These are phyloP conservation scores for Strobilomyces echinocephalus DNA, from an alignment of 768 basidiomycete genomes.

Conservation along the genomic window DNA sequence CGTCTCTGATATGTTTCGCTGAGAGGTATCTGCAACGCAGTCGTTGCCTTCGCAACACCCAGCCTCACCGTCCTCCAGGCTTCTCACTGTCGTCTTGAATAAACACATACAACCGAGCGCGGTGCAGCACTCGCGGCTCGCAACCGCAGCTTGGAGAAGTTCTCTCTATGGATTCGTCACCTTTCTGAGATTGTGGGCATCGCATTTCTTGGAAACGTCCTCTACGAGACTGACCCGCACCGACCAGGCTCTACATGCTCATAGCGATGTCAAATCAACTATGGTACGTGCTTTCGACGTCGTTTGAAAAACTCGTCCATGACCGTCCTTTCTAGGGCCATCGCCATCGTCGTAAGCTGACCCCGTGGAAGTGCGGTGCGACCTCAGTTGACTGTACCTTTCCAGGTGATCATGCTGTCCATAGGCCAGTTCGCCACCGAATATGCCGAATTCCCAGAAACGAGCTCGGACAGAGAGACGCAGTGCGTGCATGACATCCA, in stretches of 20 bases:
- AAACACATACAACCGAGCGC: conserved; percentile 45
- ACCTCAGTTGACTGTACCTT: not conserved
- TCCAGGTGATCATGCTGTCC: conserved; percentile 53
- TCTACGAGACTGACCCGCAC: conserved; percentile 1
- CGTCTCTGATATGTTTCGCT: conserved; percentile 42
- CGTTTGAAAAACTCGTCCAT: not conserved
- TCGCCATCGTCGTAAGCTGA: conserved; percentile 21
- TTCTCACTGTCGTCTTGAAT: conserved; percentile 46
- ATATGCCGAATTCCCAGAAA: conserved; percentile 23
- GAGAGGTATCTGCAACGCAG: conserved; percentile 47
- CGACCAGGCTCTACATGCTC: conserved; percentile 62
- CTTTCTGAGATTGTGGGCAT: conserved; percentile 54
- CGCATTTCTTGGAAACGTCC: not conserved
- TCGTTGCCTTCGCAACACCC: not conserved
- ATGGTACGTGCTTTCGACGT: conserved; percentile 43
- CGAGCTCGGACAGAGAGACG: conserved; percentile 11
- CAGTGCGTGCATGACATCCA: conserved; percentile 16
- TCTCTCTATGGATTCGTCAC: conserved; percentile 54
- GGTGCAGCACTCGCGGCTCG: conserved; percentile 39
- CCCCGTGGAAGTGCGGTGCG: not conserved
- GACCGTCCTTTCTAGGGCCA: conserved; percentile 18
- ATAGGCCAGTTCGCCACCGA: conserved; percentile 55
- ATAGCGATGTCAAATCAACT: conserved; percentile 66
- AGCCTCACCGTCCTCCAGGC: conserved; percentile 30
- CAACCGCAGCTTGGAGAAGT: conserved; percentile 49